These are phyloP conservation scores for Ceratocystis cacaofunesta DNA, from an alignment of 2,329 filamentous ascomycete genomes.

Conservation along the genomic window DNA sequence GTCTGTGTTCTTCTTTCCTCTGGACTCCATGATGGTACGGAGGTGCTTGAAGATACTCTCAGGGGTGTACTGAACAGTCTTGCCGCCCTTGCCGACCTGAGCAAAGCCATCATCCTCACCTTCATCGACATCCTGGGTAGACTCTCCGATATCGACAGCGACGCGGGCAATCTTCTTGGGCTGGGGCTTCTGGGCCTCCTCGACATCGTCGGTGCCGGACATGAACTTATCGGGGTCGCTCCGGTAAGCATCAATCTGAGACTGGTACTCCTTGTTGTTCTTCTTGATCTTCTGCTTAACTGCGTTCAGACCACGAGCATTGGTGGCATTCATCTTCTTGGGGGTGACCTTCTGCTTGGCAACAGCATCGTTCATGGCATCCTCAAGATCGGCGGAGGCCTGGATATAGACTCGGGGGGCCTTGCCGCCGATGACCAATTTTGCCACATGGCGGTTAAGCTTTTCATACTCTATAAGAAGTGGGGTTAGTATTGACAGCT, in stretches of 20 bases:
- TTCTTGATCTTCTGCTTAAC: slow-evolving; percentile 98
- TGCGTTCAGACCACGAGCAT: slow-evolving; percentile 84
- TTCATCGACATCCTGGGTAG: slow-evolving; percentile 28
- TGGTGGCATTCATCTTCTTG: slow-evolving; percentile 98
- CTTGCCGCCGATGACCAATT: slow-evolving; percentile 62
- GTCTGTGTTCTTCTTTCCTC: slow-evolving; percentile 98
- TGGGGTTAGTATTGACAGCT: too few species aligned
- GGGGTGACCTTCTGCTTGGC: slow-evolving; percentile 89
- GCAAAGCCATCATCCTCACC: slow-evolving; percentile 77
- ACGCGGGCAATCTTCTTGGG: slow-evolving; percentile 27
- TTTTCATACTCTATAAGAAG: slow-evolving; percentile 68
- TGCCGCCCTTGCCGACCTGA: slow-evolving; percentile 77
- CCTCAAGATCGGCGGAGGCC: slow-evolving; percentile 83
- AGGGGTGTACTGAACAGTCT: slow-evolving; percentile 79
- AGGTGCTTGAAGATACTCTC: slow-evolving; percentile 98
- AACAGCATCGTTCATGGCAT: slow-evolving; percentile 82
- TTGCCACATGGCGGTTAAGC: slow-evolving; percentile 71
- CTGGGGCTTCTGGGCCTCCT: slow-evolving; percentile 32
- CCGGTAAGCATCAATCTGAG: slow-evolving; percentile 75
- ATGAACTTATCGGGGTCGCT: slow-evolving; percentile 77
- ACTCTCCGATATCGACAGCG: slow-evolving; percentile 34
- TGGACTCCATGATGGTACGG: slow-evolving; percentile 78
- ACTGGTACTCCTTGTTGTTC: slow-evolving; percentile 88
- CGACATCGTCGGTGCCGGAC: slow-evolving; percentile 61
- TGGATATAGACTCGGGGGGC: slow-evolving; percentile 86